Percentiles rank a stretch among this genome's conserved stretches.
Conservation (phyloP, 306 rosid species). For the Vicia faba region DNA sequence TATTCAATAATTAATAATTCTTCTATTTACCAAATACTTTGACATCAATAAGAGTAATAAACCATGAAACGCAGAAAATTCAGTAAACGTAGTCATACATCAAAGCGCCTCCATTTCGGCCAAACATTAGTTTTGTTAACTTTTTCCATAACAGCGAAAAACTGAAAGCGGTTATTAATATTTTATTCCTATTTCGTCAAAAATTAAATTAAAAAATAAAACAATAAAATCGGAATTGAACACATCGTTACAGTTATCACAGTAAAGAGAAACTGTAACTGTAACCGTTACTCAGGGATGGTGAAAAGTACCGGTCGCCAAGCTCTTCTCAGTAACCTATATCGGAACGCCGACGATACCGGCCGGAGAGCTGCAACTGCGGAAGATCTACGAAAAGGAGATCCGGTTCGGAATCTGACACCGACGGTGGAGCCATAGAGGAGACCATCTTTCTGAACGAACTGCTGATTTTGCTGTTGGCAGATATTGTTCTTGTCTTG, state of each 20-base stretch:
- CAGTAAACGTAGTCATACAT: constrained; percentile 2
- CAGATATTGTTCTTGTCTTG: constrained; percentile 49
- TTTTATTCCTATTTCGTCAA: constrained; percentile 7
- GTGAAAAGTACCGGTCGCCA: constrained; percentile 86
- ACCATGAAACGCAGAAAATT: not conserved
- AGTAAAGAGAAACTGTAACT: constrained; percentile 3
- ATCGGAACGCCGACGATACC: constrained; percentile 62
- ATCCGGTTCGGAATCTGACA: constrained; percentile 34
- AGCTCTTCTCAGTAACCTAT: constrained; percentile 72
- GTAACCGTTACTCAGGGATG: constrained; percentile 65
- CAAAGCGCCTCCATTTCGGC: not conserved
- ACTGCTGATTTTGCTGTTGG: not conserved
- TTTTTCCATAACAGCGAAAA: constrained; percentile 20
- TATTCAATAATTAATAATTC: not conserved
- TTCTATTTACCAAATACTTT: not conserved
- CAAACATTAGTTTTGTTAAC: constrained; percentile 26
- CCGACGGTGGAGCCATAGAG: constrained; percentile 31
- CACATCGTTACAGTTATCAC: constrained; percentile 44
- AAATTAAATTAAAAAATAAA: constrained; percentile 25
- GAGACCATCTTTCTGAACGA: constrained; percentile 38
- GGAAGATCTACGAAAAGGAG: constrained; percentile 46
- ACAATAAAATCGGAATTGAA: constrained; percentile 22
- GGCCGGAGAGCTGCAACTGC: constrained; percentile 58
- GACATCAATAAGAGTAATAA: not conserved
- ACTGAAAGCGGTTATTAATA: not conserved